Percentiles rank a stretch among this genome's conserved stretches.
Evolutionary conservation across 805 yeast genomes (phyloP).

Genomic region (Millerozyma acaciae): DNA sequence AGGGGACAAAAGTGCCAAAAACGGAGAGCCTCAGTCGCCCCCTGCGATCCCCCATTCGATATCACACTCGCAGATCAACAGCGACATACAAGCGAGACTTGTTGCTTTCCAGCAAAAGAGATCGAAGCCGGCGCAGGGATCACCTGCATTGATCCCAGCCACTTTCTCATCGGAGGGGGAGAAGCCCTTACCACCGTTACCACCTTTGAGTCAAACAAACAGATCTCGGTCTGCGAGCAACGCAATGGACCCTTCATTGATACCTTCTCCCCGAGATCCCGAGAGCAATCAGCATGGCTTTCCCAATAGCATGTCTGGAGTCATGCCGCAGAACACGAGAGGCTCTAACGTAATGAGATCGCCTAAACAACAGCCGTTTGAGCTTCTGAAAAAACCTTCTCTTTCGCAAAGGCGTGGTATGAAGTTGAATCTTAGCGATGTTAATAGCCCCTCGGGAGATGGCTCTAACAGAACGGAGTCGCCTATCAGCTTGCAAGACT

Average conservation of each 20-base stretch:
- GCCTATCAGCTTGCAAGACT: slow-evolving; percentile 6
- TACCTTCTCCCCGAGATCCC: slow-evolving; percentile 1
- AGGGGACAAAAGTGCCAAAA: not conserved
- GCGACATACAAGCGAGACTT: slow-evolving; percentile 82
- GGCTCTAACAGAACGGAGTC: slow-evolving; percentile 14
- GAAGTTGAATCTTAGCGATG: slow-evolving; percentile 42
- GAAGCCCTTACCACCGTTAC: slow-evolving; percentile 28
- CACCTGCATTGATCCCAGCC: not conserved
- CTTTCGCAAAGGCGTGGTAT: slow-evolving; percentile 54
- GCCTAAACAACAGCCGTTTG: slow-evolving; percentile 10
- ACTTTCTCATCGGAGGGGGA: slow-evolving; percentile 2
- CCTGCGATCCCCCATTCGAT: slow-evolving; percentile 8
- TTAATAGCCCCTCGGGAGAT: slow-evolving; percentile 20
- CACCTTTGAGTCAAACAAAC: slow-evolving; percentile 5
- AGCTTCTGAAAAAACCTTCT: slow-evolving; percentile 36
- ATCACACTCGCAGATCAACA: slow-evolving; percentile 38
- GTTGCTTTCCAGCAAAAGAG: slow-evolving; percentile 85
- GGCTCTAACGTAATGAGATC: slow-evolving; percentile 1
- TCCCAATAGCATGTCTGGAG: too few relatives aligned
- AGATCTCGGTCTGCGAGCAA: slow-evolving; percentile 15
- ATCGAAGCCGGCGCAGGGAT: slow-evolving; percentile 15
- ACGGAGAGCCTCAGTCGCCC: not conserved
- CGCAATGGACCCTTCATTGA: slow-evolving; percentile 2
- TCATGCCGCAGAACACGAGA: too few relatives aligned
- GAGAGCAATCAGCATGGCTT: too few relatives aligned